Base-by-base conservation (phyloP, 2,329 filamentous ascomycete genomes). In the Talaromyces pinophilus region DNA sequence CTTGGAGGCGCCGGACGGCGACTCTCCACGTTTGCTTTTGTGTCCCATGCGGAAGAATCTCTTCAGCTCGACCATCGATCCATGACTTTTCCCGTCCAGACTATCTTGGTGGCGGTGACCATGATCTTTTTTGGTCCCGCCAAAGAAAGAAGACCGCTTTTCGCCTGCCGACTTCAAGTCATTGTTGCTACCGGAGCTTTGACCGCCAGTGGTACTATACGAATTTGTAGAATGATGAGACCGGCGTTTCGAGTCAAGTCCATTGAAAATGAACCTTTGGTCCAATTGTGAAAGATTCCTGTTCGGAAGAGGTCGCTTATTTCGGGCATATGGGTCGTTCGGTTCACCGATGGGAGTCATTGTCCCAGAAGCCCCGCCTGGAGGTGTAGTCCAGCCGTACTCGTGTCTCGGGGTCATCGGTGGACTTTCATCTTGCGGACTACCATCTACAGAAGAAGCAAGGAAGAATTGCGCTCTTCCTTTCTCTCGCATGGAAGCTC, bases 1-100 rank as follows among this genome's bases (percentile, higher is more conserved):
- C 6, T 89, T 89, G 0, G 89, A 69, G 5, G 84, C 81, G 3
- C 90, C 84, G 4, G 81, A 77, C 35, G 90, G 87, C 70, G 91
- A 92, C 67, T 88, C 85, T 15, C 78, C 75, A 33, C 85, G 82
- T 72, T 90, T 89, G 67, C 84, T 79, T 74, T 92, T 92, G 71
- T 86, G 81, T 2, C 87, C 86, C 62, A 88, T 78, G 90, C 82
- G 95, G 83, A 99, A 96, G 77, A 99, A 99, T n/a, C 95, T 87
- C 81, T 97, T 97, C 68, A 99, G 80, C 73, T 98, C 94, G 3
- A 91, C 90, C 91, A 98, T 98, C 5, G 95, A 97, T 25, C 91
- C 88, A 67, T 92, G 87, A 61, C 85, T 83, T 68, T 85, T 83
- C 2, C 80, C 80, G 64, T 81, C 81, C 75, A 70, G 74, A 75